Base-by-base conservation (phyloP, 1,139 yeast species). In the Diutina neorugosa region DNA sequence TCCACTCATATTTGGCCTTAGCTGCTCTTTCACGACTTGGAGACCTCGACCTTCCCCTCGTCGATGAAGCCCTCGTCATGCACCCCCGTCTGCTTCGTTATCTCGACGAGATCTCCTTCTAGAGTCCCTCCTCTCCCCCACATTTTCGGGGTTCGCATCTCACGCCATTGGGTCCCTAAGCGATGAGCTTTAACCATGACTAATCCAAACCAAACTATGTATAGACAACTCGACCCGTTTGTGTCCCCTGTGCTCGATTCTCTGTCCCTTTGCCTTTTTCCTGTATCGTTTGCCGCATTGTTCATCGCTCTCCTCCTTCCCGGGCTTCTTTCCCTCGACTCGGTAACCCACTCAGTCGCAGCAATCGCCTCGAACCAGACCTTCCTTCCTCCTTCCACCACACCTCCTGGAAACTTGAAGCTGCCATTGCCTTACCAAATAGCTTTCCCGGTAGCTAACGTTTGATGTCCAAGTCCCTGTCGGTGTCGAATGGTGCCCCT, bases 1-100 rank as follows among this genome's bases (percentile, higher is more conserved):
- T 81, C 54, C 94, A 86, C 64, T 72, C 84, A 0, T 82, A 73
- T 61, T 64, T 85, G 44, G 87, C 84, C 0, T 61, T 85, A 18
- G 81, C 86, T 4, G 76, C 84, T 3, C 62, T 85, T 51, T 66
- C 82, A 21, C 58, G 84, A 21, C 64, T 80, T 54, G 51, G 40
- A 6, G 52, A 7, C 1, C 40, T 41, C 3, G 48, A 46, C n/a
- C 55, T 71, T 18, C 58, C 58, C 16, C 61, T 55, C 11, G 57
- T 71, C 1, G 68, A 69, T 52, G 64, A 63, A 4, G 55, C 59
- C 3, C 58, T 71, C 52, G 70, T 70, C 2, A 61, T 70, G 5
- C 60, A 71, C 5, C 14, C 20, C 4, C 25, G 18, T 14, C 19
- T 21, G 27, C 16, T 16, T 5, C 34, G 14, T 4, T 44, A 23